Conservation (phyloP, 1,139 yeast species). For the Debaryomyces udenii region DNA sequence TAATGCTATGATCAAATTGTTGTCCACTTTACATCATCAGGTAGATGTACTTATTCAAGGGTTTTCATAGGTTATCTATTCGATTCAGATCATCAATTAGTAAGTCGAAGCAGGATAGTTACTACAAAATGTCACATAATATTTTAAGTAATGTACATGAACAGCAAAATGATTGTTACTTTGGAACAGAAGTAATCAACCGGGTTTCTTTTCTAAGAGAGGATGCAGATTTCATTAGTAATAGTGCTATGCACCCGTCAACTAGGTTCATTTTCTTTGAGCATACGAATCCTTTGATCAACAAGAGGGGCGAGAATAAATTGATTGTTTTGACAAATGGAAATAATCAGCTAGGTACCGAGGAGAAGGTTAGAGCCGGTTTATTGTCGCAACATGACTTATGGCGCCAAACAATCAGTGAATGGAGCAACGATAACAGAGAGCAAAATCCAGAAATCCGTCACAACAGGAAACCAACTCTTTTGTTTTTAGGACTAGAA, state of each 20-base stretch:
- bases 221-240: conserved; percentile 59
- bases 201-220: conserved; percentile 79
- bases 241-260: conserved; percentile 52
- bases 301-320: conserved; percentile 31
- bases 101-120: conserved; percentile 17
- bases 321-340: conserved; percentile 43
- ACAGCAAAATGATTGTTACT: conserved; percentile 39
- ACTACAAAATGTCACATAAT: conserved; percentile 22
- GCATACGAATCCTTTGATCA: conserved; percentile 40
- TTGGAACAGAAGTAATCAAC: conserved; percentile 66
- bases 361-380: conserved; percentile 16
- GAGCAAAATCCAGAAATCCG: conserved; percentile 36
- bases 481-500: conserved; percentile 71
- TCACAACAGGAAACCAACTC: conserved; percentile 40
- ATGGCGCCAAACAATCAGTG: conserved; percentile 29
- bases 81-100: conserved; percentile 8
- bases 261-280: conserved; percentile 60
- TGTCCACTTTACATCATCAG: no score
- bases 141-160: conserved; percentile 20
- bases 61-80: background rate
- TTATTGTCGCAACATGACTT: conserved; percentile 17
- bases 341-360: conserved; percentile 26
- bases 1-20: background rate
- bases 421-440: conserved; percentile 39
- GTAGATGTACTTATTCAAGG: conserved; percentile 1